Evolutionary conservation across 192 early-diverging fungal species (phyloP), one percentile per base, ranked within the genome.

Genomic region (Gamsiella multidivaricata): DNA sequence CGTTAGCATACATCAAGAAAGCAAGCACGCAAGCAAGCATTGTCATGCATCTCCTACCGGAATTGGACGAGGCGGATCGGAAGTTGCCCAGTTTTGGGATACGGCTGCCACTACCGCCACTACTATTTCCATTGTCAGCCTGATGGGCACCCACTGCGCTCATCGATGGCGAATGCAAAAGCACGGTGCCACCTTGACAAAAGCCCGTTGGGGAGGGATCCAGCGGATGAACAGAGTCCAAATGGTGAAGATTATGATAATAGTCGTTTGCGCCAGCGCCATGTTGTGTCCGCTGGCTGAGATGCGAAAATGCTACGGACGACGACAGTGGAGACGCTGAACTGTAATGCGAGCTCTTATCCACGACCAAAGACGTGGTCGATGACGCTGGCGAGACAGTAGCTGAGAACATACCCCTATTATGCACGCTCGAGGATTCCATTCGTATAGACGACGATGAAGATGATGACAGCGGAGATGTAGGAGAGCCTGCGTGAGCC

Each of bases 301-400:
- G 41, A 25, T 61, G 26, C 36, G 34, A 20, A 22, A 33, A 42
- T 39, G 36, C 10, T 23, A 29, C 7, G 11, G 41, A 3, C n/a
- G 32, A 43, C 23, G 42, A 10, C 15, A 22, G 7, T 10, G 53
- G 52, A 25, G 20, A 25, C 29, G 36, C 7, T 41, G 33, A 4
- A 12, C 6, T 26, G 41, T 17, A 26, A 34, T 15, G 32, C 12
- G 23, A 51, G 49, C 3, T 34, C 22, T 72, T 72, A 26, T 62
- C 52, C 4, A 36, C 22, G 10, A 63, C 61, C 3, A 45, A 72
- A 2, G 69, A 72, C 5, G 42, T 57, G 10, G 61, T 64, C 1
- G 69, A 72, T 0, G 69, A 72, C 1, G 69, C 61, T 22, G 69
- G 69, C 6, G 69, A 72, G 5, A 63, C 61, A 4, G 61, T 64